These are phyloP conservation scores for Xylaria castorea DNA, from an alignment of 495 filamentous ascomycete species.

Conservation along the genomic window DNA sequence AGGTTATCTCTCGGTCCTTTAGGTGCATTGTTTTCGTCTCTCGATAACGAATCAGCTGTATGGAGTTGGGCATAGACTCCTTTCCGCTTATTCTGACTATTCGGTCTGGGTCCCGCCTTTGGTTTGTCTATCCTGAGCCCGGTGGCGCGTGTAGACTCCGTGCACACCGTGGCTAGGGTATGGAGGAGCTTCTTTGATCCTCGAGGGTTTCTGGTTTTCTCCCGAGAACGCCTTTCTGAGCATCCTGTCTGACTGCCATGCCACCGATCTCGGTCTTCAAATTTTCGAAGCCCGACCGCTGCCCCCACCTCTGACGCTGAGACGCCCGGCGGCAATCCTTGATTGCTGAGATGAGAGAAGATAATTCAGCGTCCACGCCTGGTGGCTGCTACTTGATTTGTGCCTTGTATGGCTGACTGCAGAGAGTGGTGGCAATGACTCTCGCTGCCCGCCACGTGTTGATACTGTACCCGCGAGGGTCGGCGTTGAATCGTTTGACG, in stretches of 20 bases:
- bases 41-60: neutral
- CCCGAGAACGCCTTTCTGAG: neutral
- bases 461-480: neutral
- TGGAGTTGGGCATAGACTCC: neutral
- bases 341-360: neutral
- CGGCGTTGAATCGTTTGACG: neutral
- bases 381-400: neutral
- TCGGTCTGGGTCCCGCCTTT: neutral
- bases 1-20: neutral
- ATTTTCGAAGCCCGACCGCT: neutral
- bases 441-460: neutral
- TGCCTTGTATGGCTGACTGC: neutral
- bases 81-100: neutral
- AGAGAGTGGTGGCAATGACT: conserved; percentile 2
- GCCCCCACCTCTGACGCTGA: neutral
- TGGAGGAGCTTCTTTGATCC: neutral
- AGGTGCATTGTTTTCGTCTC: neutral
- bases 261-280: neutral
- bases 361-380: neutral
- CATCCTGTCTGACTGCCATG: too few species aligned
- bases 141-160: neutral
- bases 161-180: neutral
- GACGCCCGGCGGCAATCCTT: conserved; percentile 4
- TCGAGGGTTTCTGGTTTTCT: conserved; percentile 1
- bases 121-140: neutral